Evolutionary conservation across 306 rosid genomes (phyloP), one percentile per base, ranked within the genome.

Genomic region (Albizia julibrissin): DNA sequence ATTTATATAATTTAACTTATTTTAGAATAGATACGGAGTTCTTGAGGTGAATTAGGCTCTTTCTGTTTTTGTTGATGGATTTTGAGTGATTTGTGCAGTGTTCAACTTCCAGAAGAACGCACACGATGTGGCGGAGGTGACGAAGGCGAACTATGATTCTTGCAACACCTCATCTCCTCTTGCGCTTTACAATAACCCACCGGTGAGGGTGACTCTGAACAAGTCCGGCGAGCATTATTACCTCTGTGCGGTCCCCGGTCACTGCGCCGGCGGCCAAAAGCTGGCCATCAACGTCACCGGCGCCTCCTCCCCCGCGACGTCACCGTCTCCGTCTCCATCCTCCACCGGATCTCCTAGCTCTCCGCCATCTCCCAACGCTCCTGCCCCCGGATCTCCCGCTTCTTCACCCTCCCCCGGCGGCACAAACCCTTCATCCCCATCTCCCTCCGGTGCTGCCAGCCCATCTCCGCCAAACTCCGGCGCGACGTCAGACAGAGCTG

Each of bases 101-200:
- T 92, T 92, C 88, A 92, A 91, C 86, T 92, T 71, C 21, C 3
- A 6, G 29, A 73, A 6, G 19, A 81, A 54, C 67, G 10, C 75
- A 26, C 95, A 92, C 71, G 58, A 91, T 81, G 95, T 91, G 10
- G 93, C 91, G 0, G 89, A 86, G 39, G 90, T 91, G 79, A 91
- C 91, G 75, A 91, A 87, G 83, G 69, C 24, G 11, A 87, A 87
- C 0, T 90, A 12, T 13, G 82, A 86, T 47, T 74, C 94, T 12
- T 90, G 94, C 86, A 72, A 1, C 78, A 67, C 79, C 34, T 1
- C 74, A 12, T 86, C 89, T 71, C 69, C 90, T 2, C 43, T 88
- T 39, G 75, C 86, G 0, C 46, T 58, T 12, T 21, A 27, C 26
- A 33, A 0, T 27, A 52, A 1, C 58, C 86, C 92, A 58, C 86